Conservation (phyloP, 257 asterid genomes). For the Catharanthus roseus region DNA sequence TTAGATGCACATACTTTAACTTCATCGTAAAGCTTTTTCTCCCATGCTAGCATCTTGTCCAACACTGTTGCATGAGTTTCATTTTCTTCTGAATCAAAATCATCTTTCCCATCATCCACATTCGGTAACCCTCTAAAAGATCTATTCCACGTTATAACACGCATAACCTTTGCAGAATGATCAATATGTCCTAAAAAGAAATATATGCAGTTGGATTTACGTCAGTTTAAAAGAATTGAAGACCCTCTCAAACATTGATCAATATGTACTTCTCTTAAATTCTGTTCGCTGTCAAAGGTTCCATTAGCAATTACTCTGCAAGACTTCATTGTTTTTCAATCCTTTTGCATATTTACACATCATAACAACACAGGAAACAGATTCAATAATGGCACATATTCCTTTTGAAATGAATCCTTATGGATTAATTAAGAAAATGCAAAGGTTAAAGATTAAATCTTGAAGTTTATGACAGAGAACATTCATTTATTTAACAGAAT, state of each 20-base stretch:
- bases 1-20: slow-evolving; percentile 58
- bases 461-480: neutral
- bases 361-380: neutral
- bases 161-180: slow-evolving; percentile 94
- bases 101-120: slow-evolving; percentile 60
- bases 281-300: neutral
- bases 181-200: slow-evolving; percentile 70
- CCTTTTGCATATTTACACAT: neutral
- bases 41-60: slow-evolving; percentile 99
- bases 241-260: neutral
- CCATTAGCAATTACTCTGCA: too few relatives aligned
- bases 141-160: slow-evolving; percentile 95
- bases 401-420: neutral
- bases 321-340: neutral
- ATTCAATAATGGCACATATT: too few relatives aligned
- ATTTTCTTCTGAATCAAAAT: slow-evolving; percentile 80
- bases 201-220: neutral
- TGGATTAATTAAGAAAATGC: neutral
- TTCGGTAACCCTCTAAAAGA: slow-evolving; percentile 67
- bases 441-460: slow-evolving; percentile 7
- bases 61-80: slow-evolving; percentile 96
- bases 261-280: neutral
- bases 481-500: neutral
- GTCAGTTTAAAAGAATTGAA: neutral
- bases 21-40: slow-evolving; percentile 96